Percentiles rank a stretch among this genome's conserved stretches.
phyloP scores from a whole-genome alignment of 345 rosid species.

The Hibiscus trionum region DNA sequence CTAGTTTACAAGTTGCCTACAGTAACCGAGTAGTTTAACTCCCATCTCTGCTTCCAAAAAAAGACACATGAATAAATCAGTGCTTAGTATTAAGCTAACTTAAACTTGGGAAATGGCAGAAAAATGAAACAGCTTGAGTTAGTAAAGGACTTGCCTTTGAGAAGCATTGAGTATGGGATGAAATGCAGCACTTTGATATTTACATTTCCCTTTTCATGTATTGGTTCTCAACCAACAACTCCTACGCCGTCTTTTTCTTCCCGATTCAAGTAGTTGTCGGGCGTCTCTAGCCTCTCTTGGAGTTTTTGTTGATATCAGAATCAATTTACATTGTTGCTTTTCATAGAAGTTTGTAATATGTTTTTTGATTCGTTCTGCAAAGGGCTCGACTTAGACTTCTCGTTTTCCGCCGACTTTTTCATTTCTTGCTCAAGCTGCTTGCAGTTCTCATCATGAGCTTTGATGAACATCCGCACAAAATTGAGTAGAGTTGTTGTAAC shows the following conservation, averaged over 20 bases:
- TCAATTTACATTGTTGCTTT: slow-evolving; percentile 21
- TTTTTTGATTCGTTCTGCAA: slow-evolving; percentile 30
- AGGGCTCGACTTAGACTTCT: slow-evolving; percentile 31
- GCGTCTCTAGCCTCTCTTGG: neutral
- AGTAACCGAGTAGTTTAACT: neutral
- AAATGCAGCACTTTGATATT: neutral
- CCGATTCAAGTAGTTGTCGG: neutral
- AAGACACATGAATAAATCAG: neutral
- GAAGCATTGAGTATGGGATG: neutral
- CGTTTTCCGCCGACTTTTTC: slow-evolving; percentile 40
- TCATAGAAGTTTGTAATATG: slow-evolving; percentile 13
- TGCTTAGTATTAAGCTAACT: neutral
- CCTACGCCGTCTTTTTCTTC: neutral
- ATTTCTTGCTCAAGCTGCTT: slow-evolving; percentile 66
- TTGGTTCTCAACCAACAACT: neutral
- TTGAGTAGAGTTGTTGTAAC: slow-evolving; percentile 65
- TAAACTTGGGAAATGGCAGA: neutral
- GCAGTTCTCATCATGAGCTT: slow-evolving; percentile 73
- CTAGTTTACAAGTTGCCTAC: slow-evolving; percentile 14
- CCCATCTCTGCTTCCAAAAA: neutral
- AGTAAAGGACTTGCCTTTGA: neutral
- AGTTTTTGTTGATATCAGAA: neutral
- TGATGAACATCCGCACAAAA: slow-evolving; percentile 73
- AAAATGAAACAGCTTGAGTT: neutral
- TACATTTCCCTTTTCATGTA: neutral